These are phyloP conservation scores for Yamadazyma kanchanaburiensis DNA, from an alignment of 1,139 yeast genomes.

Conservation along the genomic window DNA sequence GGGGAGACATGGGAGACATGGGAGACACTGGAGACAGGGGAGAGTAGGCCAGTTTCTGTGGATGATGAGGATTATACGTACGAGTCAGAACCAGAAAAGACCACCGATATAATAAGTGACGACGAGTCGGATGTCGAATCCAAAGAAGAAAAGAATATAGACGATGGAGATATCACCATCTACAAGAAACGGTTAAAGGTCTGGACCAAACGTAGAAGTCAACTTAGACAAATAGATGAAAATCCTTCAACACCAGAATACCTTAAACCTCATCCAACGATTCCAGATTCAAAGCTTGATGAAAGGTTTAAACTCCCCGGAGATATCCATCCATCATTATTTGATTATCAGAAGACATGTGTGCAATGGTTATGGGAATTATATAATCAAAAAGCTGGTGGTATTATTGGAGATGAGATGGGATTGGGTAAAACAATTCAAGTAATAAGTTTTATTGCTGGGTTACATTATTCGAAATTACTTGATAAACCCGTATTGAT, in stretches of 20 bases:
- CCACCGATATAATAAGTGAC: conserved; percentile 12
- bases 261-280: conserved; percentile 72
- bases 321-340: conserved; percentile 79
- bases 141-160: conserved; percentile 40
- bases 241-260: conserved; percentile 52
- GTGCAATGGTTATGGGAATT: conserved; percentile 82
- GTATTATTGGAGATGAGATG: conserved; percentile 97
- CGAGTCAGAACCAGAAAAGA: conserved; percentile 16
- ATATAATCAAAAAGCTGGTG: conserved; percentile 84
- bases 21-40: neutral
- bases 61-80: conserved; percentile 6
- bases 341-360: conserved; percentile 93
- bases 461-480: conserved; percentile 76
- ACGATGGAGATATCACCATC: conserved; percentile 73
- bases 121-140: conserved; percentile 11
- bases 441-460: conserved; percentile 84
- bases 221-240: conserved; percentile 18
- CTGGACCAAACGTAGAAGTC: conserved; percentile 56
- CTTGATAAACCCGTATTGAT: conserved; percentile 75
- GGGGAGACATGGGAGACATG: neutral
- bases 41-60: no score
- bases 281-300: conserved; percentile 72
- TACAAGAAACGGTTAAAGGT: conserved; percentile 56
- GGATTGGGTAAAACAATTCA: conserved; percentile 96
- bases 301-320: conserved; percentile 79